Evolutionary conservation across 306 rosid species (phyloP).

Genomic region (Cotoneaster glaucophyllus): DNA sequence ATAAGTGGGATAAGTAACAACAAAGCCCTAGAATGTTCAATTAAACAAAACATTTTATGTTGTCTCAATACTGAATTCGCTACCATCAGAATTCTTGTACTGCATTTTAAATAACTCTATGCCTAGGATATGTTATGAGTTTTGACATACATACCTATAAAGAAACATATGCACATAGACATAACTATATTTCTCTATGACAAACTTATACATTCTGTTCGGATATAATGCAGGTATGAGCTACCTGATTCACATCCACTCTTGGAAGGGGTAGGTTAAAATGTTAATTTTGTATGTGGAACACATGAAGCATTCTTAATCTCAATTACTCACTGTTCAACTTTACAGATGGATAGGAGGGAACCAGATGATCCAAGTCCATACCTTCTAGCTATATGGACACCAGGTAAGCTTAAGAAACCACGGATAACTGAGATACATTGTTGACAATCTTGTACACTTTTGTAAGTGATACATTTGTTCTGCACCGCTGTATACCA

Average conservation of each 20-base stretch:
- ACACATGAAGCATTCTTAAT: slow-evolving; percentile 7
- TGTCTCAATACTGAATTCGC: neutral
- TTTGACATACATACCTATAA: neutral
- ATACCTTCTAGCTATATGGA: slow-evolving; percentile 94
- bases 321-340: slow-evolving; percentile 15
- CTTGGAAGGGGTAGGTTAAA: slow-evolving; percentile 56
- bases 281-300: slow-evolving; percentile 7
- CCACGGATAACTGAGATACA: neutral
- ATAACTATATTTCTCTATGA: neutral
- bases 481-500: slow-evolving; percentile 18
- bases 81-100: neutral
- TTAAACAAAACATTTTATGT: neutral
- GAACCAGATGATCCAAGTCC: slow-evolving; percentile 96
- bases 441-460: neutral
- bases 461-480: slow-evolving; percentile 10
- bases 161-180: neutral
- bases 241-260: slow-evolving; percentile 96
- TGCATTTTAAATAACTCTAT: neutral
- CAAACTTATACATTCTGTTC: slow-evolving; percentile 13
- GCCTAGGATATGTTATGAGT: neutral
- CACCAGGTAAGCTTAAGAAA: slow-evolving; percentile 58
- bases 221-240: slow-evolving; percentile 71
- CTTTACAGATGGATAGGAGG: slow-evolving; percentile 68
- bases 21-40: neutral
- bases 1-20: neutral